Evolutionary conservation across 371 early-diverging fungal genomes (phyloP).

Genomic region (Mucor irregularis): DNA sequence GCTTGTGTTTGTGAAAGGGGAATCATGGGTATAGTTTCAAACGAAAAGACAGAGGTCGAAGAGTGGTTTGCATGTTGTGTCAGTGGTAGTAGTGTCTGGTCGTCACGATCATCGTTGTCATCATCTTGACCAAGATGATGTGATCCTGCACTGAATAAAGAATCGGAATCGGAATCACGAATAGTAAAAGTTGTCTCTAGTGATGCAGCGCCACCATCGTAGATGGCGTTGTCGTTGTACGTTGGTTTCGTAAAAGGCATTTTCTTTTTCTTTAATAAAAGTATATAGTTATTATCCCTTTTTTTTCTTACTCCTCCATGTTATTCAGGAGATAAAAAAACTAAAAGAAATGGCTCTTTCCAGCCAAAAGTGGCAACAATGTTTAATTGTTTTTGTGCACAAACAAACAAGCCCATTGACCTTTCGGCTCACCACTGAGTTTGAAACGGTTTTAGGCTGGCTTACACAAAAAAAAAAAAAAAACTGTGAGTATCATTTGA

Average conservation of each 20-base stretch:
- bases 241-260: conserved; percentile 4
- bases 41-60: conserved; percentile 45
- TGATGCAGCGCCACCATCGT: neutral
- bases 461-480: too few species aligned
- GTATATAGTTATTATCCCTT: too few species aligned
- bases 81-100: conserved; percentile 36
- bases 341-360: neutral
- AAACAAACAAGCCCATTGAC: too few species aligned
- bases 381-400: too few species aligned
- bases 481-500: too few species aligned
- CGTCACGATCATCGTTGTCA: conserved; percentile 31
- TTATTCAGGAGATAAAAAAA: neutral
- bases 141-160: conserved; percentile 29
- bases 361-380: neutral
- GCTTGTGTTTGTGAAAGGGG: conserved; percentile 50
- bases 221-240: conserved; percentile 1
- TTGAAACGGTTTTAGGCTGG: too few species aligned
- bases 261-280: conserved; percentile 4
- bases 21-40: conserved; percentile 61
- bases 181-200: conserved; percentile 4
- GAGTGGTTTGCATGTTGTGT: conserved; percentile 38
- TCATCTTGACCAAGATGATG: conserved; percentile 33
- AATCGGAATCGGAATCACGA: conserved; percentile 26
- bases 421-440: too few species aligned
- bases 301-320: neutral